Percentiles rank a stretch among this genome's conserved stretches.
Conservation (phyloP, 2,329 filamentous ascomycete genomes). For the Colletotrichum simmondsii region DNA sequence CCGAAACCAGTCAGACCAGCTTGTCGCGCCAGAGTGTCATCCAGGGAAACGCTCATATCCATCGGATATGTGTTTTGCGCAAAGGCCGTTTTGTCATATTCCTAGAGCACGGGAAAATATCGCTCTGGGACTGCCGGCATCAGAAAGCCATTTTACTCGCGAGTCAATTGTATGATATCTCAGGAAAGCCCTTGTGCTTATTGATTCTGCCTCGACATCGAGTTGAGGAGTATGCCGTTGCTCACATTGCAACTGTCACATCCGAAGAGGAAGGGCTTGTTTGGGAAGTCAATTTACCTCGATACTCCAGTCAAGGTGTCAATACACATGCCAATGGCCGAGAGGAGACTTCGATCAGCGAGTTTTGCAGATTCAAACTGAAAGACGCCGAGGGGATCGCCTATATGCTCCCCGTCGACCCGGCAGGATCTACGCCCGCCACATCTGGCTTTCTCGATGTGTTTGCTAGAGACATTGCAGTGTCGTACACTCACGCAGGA, state of each 20-base stretch:
- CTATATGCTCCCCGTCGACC: slow-evolving; percentile 84
- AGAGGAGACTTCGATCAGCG: slow-evolving; percentile 57
- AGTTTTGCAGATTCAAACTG: slow-evolving; percentile 80
- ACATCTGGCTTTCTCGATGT: slow-evolving; percentile 85
- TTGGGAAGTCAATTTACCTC: slow-evolving; percentile 79
- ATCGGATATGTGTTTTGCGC: slow-evolving; percentile 81
- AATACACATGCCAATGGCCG: slow-evolving; percentile 45
- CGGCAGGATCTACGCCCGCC: slow-evolving; percentile 78
- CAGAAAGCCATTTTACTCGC: slow-evolving; percentile 69
- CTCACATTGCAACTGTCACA: slow-evolving; percentile 84
- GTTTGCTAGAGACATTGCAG: slow-evolving; percentile 86
- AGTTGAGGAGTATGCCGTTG: slow-evolving; percentile 64
- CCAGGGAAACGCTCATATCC: slow-evolving; percentile 76
- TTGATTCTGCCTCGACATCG: slow-evolving; percentile 76
- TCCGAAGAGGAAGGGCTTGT: slow-evolving; percentile 82
- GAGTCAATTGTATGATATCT: slow-evolving; percentile 65
- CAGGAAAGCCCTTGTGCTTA: slow-evolving; percentile 82
- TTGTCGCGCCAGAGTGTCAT: slow-evolving; percentile 77
- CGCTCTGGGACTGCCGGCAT: slow-evolving; percentile 82
- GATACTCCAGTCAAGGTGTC: slow-evolving; percentile 45
- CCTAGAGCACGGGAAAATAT: slow-evolving; percentile 75
- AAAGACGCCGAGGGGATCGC: slow-evolving; percentile 67
- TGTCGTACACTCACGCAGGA: slow-evolving; percentile 83
- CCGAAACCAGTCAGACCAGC: slow-evolving; percentile 59
- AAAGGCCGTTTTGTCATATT: slow-evolving; percentile 86